Conservation (phyloP, 306 rosid species). For the Lathyrus aphaca region DNA sequence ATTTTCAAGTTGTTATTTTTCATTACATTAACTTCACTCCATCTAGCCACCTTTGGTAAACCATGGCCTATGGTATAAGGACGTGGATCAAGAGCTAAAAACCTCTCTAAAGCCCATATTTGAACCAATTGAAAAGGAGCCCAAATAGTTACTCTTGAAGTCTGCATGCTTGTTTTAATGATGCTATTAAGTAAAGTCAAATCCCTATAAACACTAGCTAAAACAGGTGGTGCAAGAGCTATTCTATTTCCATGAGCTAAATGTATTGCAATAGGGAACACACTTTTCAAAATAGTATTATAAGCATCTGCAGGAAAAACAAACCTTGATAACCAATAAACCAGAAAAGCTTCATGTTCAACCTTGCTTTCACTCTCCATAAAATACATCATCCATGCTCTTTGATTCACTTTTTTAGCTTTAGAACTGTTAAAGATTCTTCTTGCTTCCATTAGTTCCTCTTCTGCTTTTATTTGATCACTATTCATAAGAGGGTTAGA, state of each 20-base stretch:
- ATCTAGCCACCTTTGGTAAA: constrained; percentile 2
- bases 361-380: constrained; percentile 21
- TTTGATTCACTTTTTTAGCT: constrained; percentile 34
- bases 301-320: constrained; percentile 48
- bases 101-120: constrained; percentile 49
- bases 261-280: constrained; percentile 50
- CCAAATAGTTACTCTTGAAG: background rate
- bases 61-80: no score
- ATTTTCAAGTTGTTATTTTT: background rate
- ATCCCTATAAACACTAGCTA: constrained; percentile 52
- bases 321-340: constrained; percentile 38
- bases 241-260: constrained; percentile 53
- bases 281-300: constrained; percentile 13
- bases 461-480: constrained; percentile 27
- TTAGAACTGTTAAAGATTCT: constrained; percentile 1
- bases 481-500: constrained; percentile 19
- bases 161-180: background rate
- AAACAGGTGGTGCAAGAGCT: constrained; percentile 63
- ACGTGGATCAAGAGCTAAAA: no score
- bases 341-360: background rate
- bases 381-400: constrained; percentile 50
- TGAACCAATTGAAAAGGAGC: constrained; percentile 57
- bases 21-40: constrained; percentile 32
- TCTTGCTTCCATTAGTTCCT: background rate
- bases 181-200: constrained; percentile 27